phyloP scores from a whole-genome alignment of 108 stramenopile genomes.

The Stephanodiscus triporus region DNA sequence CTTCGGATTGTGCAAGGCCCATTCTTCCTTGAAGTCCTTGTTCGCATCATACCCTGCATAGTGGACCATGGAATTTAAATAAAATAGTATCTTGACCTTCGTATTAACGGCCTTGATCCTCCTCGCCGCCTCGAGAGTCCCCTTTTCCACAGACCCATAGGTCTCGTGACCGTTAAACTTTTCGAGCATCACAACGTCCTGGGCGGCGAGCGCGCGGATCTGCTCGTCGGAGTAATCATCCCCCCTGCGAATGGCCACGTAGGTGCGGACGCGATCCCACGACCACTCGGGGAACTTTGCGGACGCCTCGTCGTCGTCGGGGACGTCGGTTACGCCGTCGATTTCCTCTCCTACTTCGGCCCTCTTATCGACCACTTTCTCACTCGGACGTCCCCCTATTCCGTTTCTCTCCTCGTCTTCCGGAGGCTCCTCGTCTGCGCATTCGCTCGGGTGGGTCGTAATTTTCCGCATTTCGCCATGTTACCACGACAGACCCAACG shows the following conservation, averaged over 20 bases:
- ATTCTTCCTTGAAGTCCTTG: slow-evolving; percentile 23
- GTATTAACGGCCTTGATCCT: slow-evolving; percentile 38
- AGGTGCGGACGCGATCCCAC: slow-evolving; percentile 44
- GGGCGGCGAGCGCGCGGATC: slow-evolving; percentile 30
- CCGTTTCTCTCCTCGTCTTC: too few relatives aligned
- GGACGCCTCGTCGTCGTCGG: slow-evolving; percentile 1
- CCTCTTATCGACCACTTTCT: neutral
- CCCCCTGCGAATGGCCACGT: slow-evolving; percentile 30
- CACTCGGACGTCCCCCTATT: too few relatives aligned
- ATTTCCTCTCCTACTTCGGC: neutral
- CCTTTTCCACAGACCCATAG: slow-evolving; percentile 38
- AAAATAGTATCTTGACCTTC: slow-evolving; percentile 36
- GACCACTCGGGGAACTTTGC: slow-evolving; percentile 25
- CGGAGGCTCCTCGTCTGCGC: neutral
- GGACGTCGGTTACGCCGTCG: neutral
- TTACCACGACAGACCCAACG: too few relatives aligned
- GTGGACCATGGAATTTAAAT: slow-evolving; percentile 47
- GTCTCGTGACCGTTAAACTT: slow-evolving; percentile 35
- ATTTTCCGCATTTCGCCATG: too few relatives aligned
- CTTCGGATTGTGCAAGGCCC: slow-evolving; percentile 21
- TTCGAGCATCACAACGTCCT: slow-evolving; percentile 45
- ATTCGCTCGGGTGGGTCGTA: too few relatives aligned
- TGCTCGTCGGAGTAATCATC: slow-evolving; percentile 29
- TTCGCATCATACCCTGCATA: slow-evolving; percentile 44
- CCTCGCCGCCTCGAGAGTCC: slow-evolving; percentile 34